Percentiles rank a stretch among this genome's conserved stretches.
phyloP scores from a whole-genome alignment of 1,284 basidiomycete genomes.

The Microbotryum saponariae region DNA sequence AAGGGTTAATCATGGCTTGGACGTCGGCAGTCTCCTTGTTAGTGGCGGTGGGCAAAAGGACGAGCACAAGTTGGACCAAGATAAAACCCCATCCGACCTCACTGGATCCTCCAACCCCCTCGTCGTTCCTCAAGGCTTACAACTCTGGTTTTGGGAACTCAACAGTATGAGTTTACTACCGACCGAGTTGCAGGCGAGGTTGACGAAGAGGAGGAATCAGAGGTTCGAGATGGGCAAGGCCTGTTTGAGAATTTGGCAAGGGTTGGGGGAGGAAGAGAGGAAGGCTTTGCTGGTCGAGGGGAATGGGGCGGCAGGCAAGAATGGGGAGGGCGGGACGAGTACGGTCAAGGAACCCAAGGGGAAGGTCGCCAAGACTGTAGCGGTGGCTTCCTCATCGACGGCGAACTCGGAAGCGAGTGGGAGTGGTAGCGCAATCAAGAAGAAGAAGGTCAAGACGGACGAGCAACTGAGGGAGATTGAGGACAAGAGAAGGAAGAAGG shows the following conservation, averaged over 20 bases:
- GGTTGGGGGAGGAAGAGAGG: background rate
- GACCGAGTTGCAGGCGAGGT: constrained; percentile 19
- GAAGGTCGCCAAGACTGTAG: constrained; percentile 12
- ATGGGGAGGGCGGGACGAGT: constrained; percentile 9
- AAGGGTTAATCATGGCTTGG: constrained; percentile 27
- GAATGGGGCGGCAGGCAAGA: constrained; percentile 7
- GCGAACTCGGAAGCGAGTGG: background rate
- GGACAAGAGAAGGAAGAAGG: constrained; percentile 4
- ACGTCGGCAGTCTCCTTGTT: constrained; percentile 1
- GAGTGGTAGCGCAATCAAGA: constrained; percentile 4
- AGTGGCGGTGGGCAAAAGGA: background rate
- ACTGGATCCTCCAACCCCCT: background rate
- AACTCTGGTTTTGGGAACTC: constrained; percentile 41
- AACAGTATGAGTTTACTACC: constrained; percentile 15
- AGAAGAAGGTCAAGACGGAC: constrained; percentile 8
- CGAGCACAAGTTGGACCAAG: background rate
- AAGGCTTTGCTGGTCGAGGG: background rate
- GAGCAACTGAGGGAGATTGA: constrained; percentile 3
- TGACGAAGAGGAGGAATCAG: constrained; percentile 21
- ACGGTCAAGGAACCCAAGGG: constrained; percentile 10
- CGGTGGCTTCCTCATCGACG: background rate
- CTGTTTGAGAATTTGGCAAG: background rate
- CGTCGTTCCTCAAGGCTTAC: constrained; percentile 1
- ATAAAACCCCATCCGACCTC: too few species aligned
- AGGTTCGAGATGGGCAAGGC: constrained; percentile 15